A percentile compares a stretch with the other conserved stretches of the same genome.
phyloP scores from a whole-genome alignment of 768 basidiomycete species.

The Amanita rimosa region DNA sequence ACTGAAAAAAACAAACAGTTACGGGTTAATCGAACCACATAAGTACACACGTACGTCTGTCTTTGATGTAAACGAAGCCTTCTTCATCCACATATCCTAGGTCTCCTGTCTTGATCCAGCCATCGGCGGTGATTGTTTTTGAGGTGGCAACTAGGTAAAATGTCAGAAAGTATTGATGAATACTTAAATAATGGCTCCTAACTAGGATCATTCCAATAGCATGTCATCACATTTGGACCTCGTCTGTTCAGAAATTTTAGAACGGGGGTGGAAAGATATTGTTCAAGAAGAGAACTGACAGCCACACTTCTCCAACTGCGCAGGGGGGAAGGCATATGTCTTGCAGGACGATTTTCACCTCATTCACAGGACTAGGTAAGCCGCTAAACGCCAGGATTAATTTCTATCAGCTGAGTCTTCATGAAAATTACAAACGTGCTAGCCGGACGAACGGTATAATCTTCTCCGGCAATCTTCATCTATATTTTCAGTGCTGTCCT shows the following conservation, averaged over 20 bases:
- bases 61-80: conserved; percentile 40
- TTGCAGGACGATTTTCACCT: conserved; percentile 30
- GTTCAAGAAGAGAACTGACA: conserved; percentile 8
- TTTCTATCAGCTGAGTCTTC: background rate
- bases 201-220: conserved; percentile 40
- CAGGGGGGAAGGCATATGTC: conserved; percentile 17
- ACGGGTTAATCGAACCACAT: background rate
- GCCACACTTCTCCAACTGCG: conserved; percentile 30
- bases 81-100: conserved; percentile 31
- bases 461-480: conserved; percentile 29
- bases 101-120: conserved; percentile 38
- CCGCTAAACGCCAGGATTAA: conserved; percentile 20
- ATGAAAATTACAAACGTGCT: conserved; percentile 26
- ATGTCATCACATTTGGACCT: conserved; percentile 42
- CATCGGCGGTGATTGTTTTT: conserved; percentile 29
- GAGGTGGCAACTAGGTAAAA: background rate
- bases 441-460: conserved; percentile 35
- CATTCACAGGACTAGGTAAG: conserved; percentile 32
- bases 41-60: conserved; percentile 20
- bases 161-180: background rate
- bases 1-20: conserved; percentile 15
- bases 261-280: background rate
- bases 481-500: background rate
- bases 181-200: background rate
- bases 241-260: conserved; percentile 8